Conservation (phyloP, 805 yeast genomes). For the Citeromyces matritensis region DNA sequence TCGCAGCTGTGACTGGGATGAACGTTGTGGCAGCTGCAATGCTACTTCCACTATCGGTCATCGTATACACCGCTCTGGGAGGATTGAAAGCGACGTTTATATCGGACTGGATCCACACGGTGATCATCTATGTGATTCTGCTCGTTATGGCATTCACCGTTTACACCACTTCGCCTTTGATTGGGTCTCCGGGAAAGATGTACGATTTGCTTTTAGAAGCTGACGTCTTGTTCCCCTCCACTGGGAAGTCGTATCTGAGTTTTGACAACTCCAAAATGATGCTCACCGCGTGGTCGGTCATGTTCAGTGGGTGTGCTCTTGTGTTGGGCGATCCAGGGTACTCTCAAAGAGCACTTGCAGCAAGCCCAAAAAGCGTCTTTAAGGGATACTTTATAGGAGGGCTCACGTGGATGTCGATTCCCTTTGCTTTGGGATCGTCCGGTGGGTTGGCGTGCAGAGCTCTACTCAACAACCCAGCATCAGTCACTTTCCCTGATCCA, state of each 20-base stretch:
- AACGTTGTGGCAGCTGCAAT: constrained; percentile 27
- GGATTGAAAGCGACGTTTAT: constrained; percentile 39
- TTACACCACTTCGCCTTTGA: constrained; percentile 18
- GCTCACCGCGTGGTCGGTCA: constrained; percentile 13
- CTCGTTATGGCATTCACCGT: constrained; percentile 16
- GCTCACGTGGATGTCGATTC: constrained; percentile 20
- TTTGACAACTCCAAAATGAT: constrained; percentile 16
- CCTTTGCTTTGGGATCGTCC: constrained; percentile 18
- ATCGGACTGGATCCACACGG: constrained; percentile 36
- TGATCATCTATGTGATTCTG: constrained; percentile 15
- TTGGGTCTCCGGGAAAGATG: constrained; percentile 28
- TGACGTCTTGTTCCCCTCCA: constrained; percentile 14
- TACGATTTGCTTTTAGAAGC: constrained; percentile 23
- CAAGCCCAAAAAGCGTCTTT: constrained; percentile 17
- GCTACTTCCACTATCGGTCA: constrained; percentile 29
- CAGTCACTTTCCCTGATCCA: constrained; percentile 23
- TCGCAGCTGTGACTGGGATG: constrained; percentile 26
- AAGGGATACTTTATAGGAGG: constrained; percentile 21
- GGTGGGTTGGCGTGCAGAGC: constrained; percentile 21
- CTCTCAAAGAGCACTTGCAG: constrained; percentile 26
- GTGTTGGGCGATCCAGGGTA: constrained; percentile 21
- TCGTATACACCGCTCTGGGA: constrained; percentile 31
- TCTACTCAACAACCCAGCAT: constrained; percentile 14
- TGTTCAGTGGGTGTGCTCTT: constrained; percentile 15
- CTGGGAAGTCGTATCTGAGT: constrained; percentile 16